Percentiles rank a stretch among this genome's conserved stretches.
phyloP scores from a whole-genome alignment of 106 monocot species.

The Apostasia ramifera region DNA sequence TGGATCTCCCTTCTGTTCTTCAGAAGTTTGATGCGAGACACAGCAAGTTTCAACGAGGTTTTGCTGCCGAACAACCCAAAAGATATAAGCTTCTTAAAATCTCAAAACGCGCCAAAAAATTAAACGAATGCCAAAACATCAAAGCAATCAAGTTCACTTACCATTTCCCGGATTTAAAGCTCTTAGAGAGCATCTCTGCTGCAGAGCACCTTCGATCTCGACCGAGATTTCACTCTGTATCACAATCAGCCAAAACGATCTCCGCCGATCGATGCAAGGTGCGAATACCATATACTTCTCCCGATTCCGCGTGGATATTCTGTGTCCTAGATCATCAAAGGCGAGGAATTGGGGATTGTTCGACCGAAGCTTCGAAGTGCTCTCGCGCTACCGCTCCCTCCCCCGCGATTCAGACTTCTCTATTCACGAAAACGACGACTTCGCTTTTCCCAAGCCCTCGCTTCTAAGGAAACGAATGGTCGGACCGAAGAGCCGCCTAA shows the following conservation, averaged over 20 bases:
- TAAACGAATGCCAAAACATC: background rate
- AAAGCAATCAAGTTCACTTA: slow-evolving; percentile 6
- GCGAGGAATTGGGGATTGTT: background rate
- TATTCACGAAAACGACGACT: too few relatives aligned
- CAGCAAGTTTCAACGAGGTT: slow-evolving; percentile 69
- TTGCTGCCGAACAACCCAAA: slow-evolving; percentile 49
- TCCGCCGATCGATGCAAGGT: background rate
- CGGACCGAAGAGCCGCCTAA: background rate
- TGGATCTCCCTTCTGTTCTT: slow-evolving; percentile 63
- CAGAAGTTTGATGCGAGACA: slow-evolving; percentile 68
- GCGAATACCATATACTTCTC: background rate
- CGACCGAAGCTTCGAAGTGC: background rate
- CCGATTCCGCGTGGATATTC: background rate
- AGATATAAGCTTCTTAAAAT: background rate
- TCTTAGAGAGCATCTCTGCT: slow-evolving; percentile 41
- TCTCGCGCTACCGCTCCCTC: background rate
- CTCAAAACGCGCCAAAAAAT: background rate
- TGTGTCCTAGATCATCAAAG: background rate
- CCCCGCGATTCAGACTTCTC: background rate
- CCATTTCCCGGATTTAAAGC: slow-evolving; percentile 72
- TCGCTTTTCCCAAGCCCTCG: too few relatives aligned
- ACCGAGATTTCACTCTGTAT: background rate
- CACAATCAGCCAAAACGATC: background rate
- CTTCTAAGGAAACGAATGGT: background rate
- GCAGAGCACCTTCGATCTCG: slow-evolving; percentile 2